A percentile compares a stretch with the other conserved stretches of the same genome.
phyloP scores from a whole-genome alignment of 2,329 filamentous ascomycete genomes.

The Periglandula ipomoeae region DNA sequence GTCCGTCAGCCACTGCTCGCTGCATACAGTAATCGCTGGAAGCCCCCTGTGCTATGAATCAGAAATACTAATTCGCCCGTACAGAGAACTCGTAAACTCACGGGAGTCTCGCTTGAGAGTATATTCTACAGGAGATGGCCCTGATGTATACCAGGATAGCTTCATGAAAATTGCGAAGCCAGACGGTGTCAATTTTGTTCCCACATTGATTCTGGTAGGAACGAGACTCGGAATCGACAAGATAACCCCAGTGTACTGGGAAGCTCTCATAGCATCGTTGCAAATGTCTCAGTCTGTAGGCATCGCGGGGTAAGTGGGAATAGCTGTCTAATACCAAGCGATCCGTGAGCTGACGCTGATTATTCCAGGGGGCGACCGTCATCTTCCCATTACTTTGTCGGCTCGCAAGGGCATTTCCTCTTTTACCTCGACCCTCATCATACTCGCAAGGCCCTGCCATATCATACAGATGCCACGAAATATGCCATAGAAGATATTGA shows the following conservation, averaged over 20 bases:
- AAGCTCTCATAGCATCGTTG: slow-evolving; percentile 75
- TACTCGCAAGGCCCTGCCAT: slow-evolving; percentile 65
- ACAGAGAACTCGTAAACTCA: slow-evolving; percentile 64
- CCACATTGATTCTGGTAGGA: slow-evolving; percentile 81
- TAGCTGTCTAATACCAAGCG: background rate
- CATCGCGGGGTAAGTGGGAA: slow-evolving; percentile 68
- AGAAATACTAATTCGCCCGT: background rate
- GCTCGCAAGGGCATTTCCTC: slow-evolving; percentile 59
- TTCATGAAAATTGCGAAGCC: slow-evolving; percentile 71
- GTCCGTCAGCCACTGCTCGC: slow-evolving; percentile 87
- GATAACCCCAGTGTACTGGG: slow-evolving; percentile 90
- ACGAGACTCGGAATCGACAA: slow-evolving; percentile 89
- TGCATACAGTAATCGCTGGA: slow-evolving; percentile 70
- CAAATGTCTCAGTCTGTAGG: slow-evolving; percentile 90
- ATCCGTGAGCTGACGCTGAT: background rate
- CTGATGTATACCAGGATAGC: slow-evolving; percentile 86
- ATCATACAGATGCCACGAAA: slow-evolving; percentile 42
- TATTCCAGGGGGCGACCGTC: slow-evolving; percentile 71
- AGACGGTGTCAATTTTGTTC: slow-evolving; percentile 57
- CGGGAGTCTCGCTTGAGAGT: slow-evolving; percentile 61
- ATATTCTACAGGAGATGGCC: slow-evolving; percentile 81
- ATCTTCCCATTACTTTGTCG: slow-evolving; percentile 62
- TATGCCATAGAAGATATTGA: slow-evolving; percentile 67
- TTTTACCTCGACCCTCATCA: slow-evolving; percentile 95
- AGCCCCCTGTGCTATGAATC: no score